phyloP scores from a whole-genome alignment of 2,329 filamentous ascomycete species.

The Aspergillaceae sp. region DNA sequence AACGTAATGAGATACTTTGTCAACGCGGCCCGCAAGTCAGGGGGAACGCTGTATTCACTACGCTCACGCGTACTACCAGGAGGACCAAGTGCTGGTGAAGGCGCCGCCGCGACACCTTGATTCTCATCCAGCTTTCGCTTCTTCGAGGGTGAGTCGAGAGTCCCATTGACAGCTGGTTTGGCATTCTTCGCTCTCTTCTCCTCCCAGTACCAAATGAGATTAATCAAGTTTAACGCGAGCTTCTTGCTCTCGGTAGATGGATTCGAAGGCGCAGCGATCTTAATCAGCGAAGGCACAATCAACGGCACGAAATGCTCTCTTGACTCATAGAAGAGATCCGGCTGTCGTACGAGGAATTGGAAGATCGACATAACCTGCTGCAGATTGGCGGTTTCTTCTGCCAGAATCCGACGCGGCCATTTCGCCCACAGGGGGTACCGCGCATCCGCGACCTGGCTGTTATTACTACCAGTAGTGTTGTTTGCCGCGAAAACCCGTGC shows the following conservation, averaged over 20 bases:
- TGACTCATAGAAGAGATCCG: slow-evolving; percentile 88
- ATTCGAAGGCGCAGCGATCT: slow-evolving; percentile 71
- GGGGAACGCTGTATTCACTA: slow-evolving; percentile 60
- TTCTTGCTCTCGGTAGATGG: slow-evolving; percentile 88
- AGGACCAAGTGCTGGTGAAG: slow-evolving; percentile 43
- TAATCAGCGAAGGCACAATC: slow-evolving; percentile 80
- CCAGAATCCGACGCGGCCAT: slow-evolving; percentile 79
- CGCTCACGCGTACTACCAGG: slow-evolving; percentile 37
- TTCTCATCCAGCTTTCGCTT: slow-evolving; percentile 72
- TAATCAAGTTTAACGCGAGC: slow-evolving; percentile 82
- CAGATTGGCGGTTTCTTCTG: slow-evolving; percentile 88
- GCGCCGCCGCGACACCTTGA: slow-evolving; percentile 42
- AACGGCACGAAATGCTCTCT: slow-evolving; percentile 82
- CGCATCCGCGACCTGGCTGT: slow-evolving; percentile 56
- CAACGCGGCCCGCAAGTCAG: slow-evolving; percentile 64
- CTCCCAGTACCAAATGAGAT: slow-evolving; percentile 88
- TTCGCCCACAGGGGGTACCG: slow-evolving; percentile 78
- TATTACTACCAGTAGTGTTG: slow-evolving; percentile 12
- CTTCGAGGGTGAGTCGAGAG: slow-evolving; percentile 60
- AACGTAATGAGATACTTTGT: slow-evolving; percentile 94
- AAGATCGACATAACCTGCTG: slow-evolving; percentile 97
- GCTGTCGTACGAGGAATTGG: slow-evolving; percentile 87
- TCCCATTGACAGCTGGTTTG: slow-evolving; percentile 25
- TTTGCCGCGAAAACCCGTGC: slow-evolving; percentile 55
- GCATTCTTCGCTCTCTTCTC: slow-evolving; percentile 64